Evolutionary conservation across 208 protist species (phyloP), one percentile per base, ranked within the genome.

Genomic region (Herpetomonas samuelpessoai): DNA sequence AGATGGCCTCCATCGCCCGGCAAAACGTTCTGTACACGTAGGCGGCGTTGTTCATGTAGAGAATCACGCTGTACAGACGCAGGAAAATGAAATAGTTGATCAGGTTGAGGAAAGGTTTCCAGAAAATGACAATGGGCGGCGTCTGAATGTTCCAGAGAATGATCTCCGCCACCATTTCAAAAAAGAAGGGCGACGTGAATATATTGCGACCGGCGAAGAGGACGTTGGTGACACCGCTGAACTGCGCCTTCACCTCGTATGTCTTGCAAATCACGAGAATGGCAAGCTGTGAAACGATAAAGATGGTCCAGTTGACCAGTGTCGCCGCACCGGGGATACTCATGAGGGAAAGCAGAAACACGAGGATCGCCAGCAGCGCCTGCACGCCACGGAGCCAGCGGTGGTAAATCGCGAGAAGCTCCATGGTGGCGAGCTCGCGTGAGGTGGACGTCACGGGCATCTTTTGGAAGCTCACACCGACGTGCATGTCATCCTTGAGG

Each of bases 51-150:
- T 80, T 83, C 51, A 88, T 61, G 70, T 92, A 92, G 6, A 87
- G 12, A 16, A 87, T 71, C 24, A 92, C 57, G 12, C 71, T 71
- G 73, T 92, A 92, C 24, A 92, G 52, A 2, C 85, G 74, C 50
- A 88, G 39, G 52, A 88, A 89, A 22, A 92, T 65, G 52, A 88
- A 83, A 65, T 85, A 85, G 57, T 88, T 74, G 25, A 92, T 56
- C 30, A 86, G 54, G 21, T 83, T 51, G 47, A 86, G 79, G 61
- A 83, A 78, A 4, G 65, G 51, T 35, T 65, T 24, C 47, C 73
- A 79, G 28, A 76, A 80, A 29, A 81, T 26, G 7, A 87, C 57
- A 14, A 81, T 59, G 2, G 81, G 81, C 14, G 85, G 85, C 16
- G 81, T 89, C 54, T 85, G 79, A 44, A 92, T 88, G 57, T 73